Base-by-base conservation (phyloP, 768 basidiomycete genomes). In the Glaciozyma martinii region DNA sequence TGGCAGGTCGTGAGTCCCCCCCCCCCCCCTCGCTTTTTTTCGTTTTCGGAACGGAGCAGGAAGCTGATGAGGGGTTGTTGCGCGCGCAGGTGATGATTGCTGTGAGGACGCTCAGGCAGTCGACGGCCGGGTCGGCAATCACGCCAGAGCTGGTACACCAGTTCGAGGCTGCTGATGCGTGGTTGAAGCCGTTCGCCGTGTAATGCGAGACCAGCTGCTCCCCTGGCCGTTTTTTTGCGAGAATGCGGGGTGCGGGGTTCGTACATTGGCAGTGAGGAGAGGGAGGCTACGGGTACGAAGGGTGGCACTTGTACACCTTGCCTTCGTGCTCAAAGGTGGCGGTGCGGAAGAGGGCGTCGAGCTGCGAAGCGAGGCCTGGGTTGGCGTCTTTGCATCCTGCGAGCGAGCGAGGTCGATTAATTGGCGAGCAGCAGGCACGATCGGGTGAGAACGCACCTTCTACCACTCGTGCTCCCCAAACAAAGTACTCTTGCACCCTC, bases 101-200 rank as follows among this genome's bases (percentile, higher is more conserved):
- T 76, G 89, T 97, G 82, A 81, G 91, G 78, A 86, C 89, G 72
- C 80, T 98, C 76, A 87, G 88, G 76, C 71, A 74, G 54, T 59
- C 50, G 2, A 29, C 73, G 68, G 82, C 85, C 54, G 89, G 91
- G 76, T 82, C 84, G 54, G 82, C 86, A 44, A 89, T 93, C 50
- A 78, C 87, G 76, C 83, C 83, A 63, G 90, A 93, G 76, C 78
- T 98, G 79, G 89, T 90, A 77, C 88, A 90, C 77, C 89, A 93
- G 79, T 99, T 97, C 78, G 92, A 97, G 79, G 86, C 85, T 58
- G 94, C 94, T 21, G 90, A 99, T 77, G 84, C 84, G 65, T 97
- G 92, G 91, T 80, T 97, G 71, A 85, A 84, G 69, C 91, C 91
- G 67, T 72, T 71, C 60, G 23, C 50, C 27, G 27, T 52, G 37